phyloP scores from a whole-genome alignment of 169 alveolate species.

The Plasmodium coatneyi region DNA sequence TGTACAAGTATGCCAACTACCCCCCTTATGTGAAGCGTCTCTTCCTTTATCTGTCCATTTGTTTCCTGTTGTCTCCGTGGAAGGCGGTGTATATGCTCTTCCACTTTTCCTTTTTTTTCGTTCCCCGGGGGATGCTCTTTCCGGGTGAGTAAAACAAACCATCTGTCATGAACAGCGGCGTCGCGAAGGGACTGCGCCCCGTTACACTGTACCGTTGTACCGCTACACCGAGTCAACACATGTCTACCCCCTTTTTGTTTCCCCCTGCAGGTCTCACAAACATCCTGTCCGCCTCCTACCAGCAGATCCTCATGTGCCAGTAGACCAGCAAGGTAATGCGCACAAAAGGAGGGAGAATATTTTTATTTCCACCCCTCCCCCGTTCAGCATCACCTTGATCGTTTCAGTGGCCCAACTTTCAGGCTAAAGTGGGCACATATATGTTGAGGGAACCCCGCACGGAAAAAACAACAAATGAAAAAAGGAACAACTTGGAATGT shows the following conservation, averaged over 20 bases:
- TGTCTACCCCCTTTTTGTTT: not conserved
- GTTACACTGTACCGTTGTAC: not conserved
- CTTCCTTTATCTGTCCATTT: slow-evolving; percentile 35
- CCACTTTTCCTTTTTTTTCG: slow-evolving; percentile 51
- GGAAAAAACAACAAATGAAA: not conserved
- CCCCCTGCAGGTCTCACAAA: slow-evolving; percentile 40
- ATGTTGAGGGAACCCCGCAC: not conserved
- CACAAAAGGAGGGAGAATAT: not conserved
- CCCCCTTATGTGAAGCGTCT: slow-evolving; percentile 12
- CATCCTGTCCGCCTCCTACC: slow-evolving; percentile 64
- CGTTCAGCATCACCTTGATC: not conserved
- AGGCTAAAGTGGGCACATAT: not conserved
- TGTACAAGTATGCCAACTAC: slow-evolving; percentile 62
- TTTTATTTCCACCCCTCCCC: not conserved
- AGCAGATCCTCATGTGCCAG: slow-evolving; percentile 60
- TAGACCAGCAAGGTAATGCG: not conserved
- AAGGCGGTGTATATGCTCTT: slow-evolving; percentile 34
- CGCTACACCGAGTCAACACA: not conserved
- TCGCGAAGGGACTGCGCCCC: not conserved
- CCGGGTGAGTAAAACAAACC: not conserved
- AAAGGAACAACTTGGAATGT: not conserved
- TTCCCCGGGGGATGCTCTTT: slow-evolving; percentile 32
- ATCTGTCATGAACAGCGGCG: not conserved
- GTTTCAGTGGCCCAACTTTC: not conserved
- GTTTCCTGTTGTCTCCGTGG: slow-evolving; percentile 35